Conservation (phyloP, 345 rosid species). For the Eucalyptus erythrocorys region DNA sequence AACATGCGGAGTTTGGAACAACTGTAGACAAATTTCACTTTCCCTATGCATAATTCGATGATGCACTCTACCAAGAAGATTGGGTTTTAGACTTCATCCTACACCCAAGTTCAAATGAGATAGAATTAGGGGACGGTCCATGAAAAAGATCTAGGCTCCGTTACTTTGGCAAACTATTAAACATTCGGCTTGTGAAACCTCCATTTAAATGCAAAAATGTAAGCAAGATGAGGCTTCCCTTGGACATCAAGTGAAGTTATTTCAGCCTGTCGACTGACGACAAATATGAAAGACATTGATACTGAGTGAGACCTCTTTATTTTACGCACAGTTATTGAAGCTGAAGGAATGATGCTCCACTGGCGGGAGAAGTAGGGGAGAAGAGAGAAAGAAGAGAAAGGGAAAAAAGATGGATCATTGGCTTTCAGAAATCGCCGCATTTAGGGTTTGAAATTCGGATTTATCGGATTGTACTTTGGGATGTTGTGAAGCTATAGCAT, state of each 20-base stretch:
- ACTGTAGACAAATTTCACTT: not conserved
- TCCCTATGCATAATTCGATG: not conserved
- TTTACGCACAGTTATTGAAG: not conserved
- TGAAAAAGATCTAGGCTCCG: not conserved
- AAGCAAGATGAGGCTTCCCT: not conserved
- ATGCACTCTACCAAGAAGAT: not conserved
- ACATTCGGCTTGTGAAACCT: not conserved
- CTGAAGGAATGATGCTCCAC: not conserved
- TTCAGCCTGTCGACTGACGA: not conserved
- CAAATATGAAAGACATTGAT: not conserved
- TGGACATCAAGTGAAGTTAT: not conserved
- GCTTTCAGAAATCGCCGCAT: not conserved
- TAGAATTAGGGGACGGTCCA: not conserved
- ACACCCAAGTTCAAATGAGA: not conserved
- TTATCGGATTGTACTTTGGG: no score
- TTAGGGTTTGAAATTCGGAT: no score
- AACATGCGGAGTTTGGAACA: not conserved
- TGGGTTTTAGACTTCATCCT: not conserved
- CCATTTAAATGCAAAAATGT: not conserved
- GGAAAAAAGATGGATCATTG: not conserved
- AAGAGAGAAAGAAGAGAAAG: no score
- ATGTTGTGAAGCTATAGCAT: no score
- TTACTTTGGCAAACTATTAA: not conserved
- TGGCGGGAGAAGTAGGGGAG: no score
- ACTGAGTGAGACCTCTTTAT: not conserved